phyloP scores from a whole-genome alignment of 83 land plant species.

The Picea abies region DNA sequence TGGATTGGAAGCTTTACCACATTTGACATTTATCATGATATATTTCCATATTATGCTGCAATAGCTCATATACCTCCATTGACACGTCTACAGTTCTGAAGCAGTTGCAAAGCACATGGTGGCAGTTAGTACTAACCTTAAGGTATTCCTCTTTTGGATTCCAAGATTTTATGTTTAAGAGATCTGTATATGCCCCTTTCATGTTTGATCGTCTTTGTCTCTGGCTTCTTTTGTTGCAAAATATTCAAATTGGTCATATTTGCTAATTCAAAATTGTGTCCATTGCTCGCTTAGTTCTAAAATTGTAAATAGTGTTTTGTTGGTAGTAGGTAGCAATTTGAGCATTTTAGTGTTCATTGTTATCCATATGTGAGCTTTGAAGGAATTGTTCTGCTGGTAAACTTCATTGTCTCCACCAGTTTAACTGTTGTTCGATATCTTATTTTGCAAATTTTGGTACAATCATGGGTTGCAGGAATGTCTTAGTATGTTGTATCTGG shows the following conservation, averaged over 20 bases:
- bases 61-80: constrained; percentile 2
- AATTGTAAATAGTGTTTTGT: neutral
- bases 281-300: no score
- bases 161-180: neutral
- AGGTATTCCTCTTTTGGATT: constrained; percentile 41
- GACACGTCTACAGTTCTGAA: constrained; percentile 43
- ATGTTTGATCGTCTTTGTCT: neutral
- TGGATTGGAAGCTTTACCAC: neutral
- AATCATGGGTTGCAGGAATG: no score
- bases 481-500: no score
- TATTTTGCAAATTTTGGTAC: no score
- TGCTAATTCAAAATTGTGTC: no score
- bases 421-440: no score
- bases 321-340: neutral
- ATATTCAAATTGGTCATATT: neutral
- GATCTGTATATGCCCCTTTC: neutral
- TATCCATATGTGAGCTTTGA: neutral
- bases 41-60: constrained; percentile 2
- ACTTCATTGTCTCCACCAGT: neutral
- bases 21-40: neutral
- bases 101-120: constrained; percentile 99
- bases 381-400: neutral
- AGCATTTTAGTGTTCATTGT: neutral
- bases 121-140: constrained; percentile 94
- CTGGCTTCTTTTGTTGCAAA: neutral